These are phyloP conservation scores for Friedmanniomyces endolithicus DNA, from an alignment of 495 filamentous ascomycete genomes.

Conservation along the genomic window DNA sequence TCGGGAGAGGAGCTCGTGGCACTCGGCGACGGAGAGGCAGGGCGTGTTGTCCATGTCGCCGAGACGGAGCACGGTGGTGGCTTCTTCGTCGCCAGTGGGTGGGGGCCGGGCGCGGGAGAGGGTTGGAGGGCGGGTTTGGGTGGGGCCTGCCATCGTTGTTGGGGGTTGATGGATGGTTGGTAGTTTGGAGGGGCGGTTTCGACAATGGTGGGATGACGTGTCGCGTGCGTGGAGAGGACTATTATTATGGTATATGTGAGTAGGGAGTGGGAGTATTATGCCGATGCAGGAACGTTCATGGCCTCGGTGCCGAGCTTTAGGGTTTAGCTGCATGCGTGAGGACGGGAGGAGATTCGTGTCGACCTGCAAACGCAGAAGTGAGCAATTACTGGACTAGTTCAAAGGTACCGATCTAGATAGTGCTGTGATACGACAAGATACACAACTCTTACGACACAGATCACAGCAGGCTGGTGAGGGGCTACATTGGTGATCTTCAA, in stretches of 20 bases:
- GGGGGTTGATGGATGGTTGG: neutral
- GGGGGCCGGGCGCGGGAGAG: constrained; percentile 62
- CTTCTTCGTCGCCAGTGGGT: constrained; percentile 77
- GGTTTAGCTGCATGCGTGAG: no score
- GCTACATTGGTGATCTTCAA: no score
- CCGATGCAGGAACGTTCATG: neutral
- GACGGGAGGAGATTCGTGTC: no score
- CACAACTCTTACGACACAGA: no score
- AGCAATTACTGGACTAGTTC: no score
- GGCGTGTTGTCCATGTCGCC: constrained; percentile 86
- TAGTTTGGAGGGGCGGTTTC: neutral
- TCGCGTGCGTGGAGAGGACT: neutral
- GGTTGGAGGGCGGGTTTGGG: constrained; percentile 22
- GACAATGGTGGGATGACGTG: neutral
- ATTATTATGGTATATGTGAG: no score
- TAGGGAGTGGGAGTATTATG: no score
- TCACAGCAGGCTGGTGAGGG: no score
- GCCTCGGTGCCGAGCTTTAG: no score
- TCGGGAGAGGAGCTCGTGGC: constrained; percentile 31
- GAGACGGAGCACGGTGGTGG: constrained; percentile 63
- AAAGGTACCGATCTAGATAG: no score
- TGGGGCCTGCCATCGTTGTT: constrained; percentile 10
- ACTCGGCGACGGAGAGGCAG: constrained; percentile 66
- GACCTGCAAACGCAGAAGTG: no score
- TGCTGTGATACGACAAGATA: no score